Evolutionary conservation across 129 eudicot species (phyloP).

Genomic region (Helianthus annuus): HanXRQr2.0-SUNRISE NC_035449.2:139554945-139555444

Average conservation of each 20-base stretch:
- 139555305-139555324: too few relatives aligned
- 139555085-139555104: constrained; percentile 86
- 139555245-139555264: too few relatives aligned
- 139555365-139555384: neutral
- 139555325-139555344: too few relatives aligned
- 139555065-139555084: constrained; percentile 80
- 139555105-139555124: constrained; percentile 95
- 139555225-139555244: too few relatives aligned
- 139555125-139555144: constrained; percentile 50
- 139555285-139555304: too few relatives aligned
- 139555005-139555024: neutral
- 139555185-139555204: too few relatives aligned
- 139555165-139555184: too few relatives aligned
- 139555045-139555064: constrained; percentile 49
- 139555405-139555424: constrained; percentile 63
- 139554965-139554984: constrained; percentile 5
- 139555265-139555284: too few relatives aligned
- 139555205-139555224: too few relatives aligned
- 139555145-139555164: too few relatives aligned
- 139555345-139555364: too few relatives aligned
- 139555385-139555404: neutral
- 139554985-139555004: constrained; percentile 41
- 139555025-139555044: constrained; percentile 5
- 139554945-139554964: too few relatives aligned
- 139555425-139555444: constrained; percentile 99